Conservation (phyloP, 2,329 filamentous ascomycete genomes). For the Didymosphaeria variabile region DNA sequence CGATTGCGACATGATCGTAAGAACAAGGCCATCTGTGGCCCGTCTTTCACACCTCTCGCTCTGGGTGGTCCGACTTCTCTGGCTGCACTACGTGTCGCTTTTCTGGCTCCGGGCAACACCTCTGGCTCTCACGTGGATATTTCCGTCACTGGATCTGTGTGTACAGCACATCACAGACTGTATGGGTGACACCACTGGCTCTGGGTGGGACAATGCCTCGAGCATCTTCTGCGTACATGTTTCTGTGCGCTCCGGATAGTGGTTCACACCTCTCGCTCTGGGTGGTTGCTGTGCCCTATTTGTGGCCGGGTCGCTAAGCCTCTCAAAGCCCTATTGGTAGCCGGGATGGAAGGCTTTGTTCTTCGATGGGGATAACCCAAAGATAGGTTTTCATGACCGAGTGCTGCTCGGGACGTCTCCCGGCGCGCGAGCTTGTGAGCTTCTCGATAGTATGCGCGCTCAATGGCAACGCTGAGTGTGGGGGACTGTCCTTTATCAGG, state of each 20-base stretch:
- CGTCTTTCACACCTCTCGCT: neutral
- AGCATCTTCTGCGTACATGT: neutral
- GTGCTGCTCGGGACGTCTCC: constrained; percentile 5
- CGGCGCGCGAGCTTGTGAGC: neutral
- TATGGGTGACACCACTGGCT: neutral
- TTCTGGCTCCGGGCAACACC: constrained; percentile 4
- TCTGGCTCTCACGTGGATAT: neutral
- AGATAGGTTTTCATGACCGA: neutral
- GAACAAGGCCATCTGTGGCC: neutral
- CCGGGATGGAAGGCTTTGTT: neutral
- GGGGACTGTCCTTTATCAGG: neutral
- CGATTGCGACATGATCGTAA: neutral
- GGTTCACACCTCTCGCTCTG: constrained; percentile 1
- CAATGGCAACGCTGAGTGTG: neutral
- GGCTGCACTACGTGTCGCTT: neutral
- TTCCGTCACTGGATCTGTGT: neutral
- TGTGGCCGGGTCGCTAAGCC: neutral
- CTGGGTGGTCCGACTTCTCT: neutral
- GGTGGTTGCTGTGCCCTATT: neutral
- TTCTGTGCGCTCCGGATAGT: neutral
- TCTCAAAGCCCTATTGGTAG: neutral
- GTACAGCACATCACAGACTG: neutral
- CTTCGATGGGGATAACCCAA: neutral
- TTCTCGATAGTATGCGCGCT: neutral
- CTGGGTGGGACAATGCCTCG: neutral